Percentiles rank a stretch among this genome's conserved stretches.
Conservation (phyloP, 805 yeast species). For the Yarrowia porcina region DNA sequence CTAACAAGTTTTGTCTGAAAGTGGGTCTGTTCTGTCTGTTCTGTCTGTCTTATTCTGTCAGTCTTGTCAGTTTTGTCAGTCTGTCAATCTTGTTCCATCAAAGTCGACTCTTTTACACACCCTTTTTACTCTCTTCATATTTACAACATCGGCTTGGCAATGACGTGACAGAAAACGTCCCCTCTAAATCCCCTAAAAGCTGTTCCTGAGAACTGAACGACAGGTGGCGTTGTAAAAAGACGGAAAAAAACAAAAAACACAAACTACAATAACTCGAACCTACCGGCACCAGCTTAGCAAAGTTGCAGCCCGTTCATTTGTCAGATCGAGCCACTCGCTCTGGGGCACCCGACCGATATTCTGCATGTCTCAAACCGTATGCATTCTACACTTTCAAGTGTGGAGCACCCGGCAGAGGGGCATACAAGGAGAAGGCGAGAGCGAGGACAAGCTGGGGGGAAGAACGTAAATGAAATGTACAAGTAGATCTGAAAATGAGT, state of each 20-base stretch:
- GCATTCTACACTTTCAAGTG: background rate
- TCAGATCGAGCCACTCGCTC: background rate
- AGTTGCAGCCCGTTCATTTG: background rate
- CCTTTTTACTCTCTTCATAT: background rate
- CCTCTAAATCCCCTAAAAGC: no score
- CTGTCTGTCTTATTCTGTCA: no score
- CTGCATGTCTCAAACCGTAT: background rate
- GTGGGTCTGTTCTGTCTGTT: no score
- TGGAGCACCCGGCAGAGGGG: conserved; percentile 22
- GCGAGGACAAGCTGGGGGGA: no score
- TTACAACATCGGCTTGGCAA: background rate
- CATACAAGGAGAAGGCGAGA: background rate
- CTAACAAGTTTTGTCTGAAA: no score
- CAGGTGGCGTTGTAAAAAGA: background rate
- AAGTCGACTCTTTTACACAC: background rate
- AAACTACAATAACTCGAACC: no score
- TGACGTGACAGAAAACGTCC: background rate
- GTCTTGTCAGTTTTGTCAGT: no score
- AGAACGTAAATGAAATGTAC: no score
- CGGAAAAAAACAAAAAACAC: no score
- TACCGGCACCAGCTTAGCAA: no score
- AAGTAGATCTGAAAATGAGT: background rate
- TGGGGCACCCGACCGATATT: conserved; percentile 21
- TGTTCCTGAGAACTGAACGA: background rate
- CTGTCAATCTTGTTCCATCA: no score